Percentiles rank a stretch among this genome's conserved stretches.
Conservation (phyloP, 345 rosid genomes). For the Hibiscus tridactylites region DNA sequence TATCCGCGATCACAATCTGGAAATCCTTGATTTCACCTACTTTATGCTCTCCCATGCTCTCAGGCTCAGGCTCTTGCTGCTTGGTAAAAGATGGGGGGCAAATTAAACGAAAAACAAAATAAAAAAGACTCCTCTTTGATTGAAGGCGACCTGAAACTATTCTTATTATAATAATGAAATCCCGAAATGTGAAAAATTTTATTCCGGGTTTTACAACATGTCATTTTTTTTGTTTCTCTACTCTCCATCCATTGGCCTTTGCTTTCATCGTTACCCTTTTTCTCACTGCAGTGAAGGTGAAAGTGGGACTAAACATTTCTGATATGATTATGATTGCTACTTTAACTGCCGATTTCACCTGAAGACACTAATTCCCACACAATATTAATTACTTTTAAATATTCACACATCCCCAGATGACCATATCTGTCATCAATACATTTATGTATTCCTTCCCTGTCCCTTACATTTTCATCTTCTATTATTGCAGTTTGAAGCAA, state of each 20-base stretch:
- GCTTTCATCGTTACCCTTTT: not conserved
- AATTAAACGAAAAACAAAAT: slow-evolving; percentile 5
- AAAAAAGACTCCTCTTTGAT: slow-evolving; percentile 23
- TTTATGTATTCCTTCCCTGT: not conserved
- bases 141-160: slow-evolving; percentile 35
- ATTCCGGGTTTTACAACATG: not conserved
- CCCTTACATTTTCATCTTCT: not conserved
- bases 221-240: not conserved
- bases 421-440: slow-evolving; percentile 1
- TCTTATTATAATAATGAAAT: slow-evolving; percentile 19
- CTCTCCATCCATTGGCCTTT: not conserved
- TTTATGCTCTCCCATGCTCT: slow-evolving; percentile 37
- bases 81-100: slow-evolving; percentile 27
- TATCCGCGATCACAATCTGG: slow-evolving; percentile 64
- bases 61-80: slow-evolving; percentile 16
- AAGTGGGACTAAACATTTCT: not conserved
- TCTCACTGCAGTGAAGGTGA: not conserved
- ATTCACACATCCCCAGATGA: not conserved
- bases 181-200: slow-evolving; percentile 13
- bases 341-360: slow-evolving; percentile 14
- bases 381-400: not conserved
- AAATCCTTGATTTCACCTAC: slow-evolving; percentile 65
- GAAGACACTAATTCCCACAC: not conserved
- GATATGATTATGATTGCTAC: not conserved
- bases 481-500: not conserved